Evolutionary conservation across 2,329 filamentous ascomycete species (phyloP), one percentile per base, ranked within the genome.

Genomic region (Fusarium setosum): DNA sequence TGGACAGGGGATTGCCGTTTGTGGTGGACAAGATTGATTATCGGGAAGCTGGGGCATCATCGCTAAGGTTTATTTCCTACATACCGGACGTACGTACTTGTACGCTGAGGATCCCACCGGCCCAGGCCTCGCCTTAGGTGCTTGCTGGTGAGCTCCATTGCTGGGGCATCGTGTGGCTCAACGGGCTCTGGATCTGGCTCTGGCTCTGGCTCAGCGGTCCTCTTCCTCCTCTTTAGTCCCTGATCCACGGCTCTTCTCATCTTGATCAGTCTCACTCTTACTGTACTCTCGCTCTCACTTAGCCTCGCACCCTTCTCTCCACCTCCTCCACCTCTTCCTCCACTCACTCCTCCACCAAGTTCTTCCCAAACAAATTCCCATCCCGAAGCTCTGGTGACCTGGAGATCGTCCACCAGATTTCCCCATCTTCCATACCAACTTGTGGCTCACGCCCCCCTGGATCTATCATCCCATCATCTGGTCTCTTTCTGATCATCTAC

Each of bases 351-450:
- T 68, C 59, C 66, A 61, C 66, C 66, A 49, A 48, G 54, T 55
- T 56, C 41, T 44, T n/a, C 59, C 52, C 63, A 56, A 61, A 56
- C 59, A 55, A 52, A 70, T 67, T 69, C 61, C 60, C 66, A 69
- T 70, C 58, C 60, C 48, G 37, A 51, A 69, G 52, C 62, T 60
- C 60, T 65, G 59, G 54, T 53, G 48, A 52, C 59, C 66, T 63
- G 45, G 47, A 31, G 69, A 69, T 72, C 67, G 63, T 45, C 69
- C 56, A 61, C 60, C 41, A 56, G 42, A 61, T 66, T 72, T 71
- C 68, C 62, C 66, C 66, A 69, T 72, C 50, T 56, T 34, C 47
- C 45, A 54, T 59, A 57, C 34, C 37, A 38, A 69, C 55, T 49
- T 54, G 42, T 67, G 41, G 52, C 59, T 65, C 66, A 69, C 66